Percentiles rank a stretch among this genome's conserved stretches.
Evolutionary conservation across 2,329 filamentous ascomycete species (phyloP).

Genomic region (Chrysosporium queenslandicum): DNA sequence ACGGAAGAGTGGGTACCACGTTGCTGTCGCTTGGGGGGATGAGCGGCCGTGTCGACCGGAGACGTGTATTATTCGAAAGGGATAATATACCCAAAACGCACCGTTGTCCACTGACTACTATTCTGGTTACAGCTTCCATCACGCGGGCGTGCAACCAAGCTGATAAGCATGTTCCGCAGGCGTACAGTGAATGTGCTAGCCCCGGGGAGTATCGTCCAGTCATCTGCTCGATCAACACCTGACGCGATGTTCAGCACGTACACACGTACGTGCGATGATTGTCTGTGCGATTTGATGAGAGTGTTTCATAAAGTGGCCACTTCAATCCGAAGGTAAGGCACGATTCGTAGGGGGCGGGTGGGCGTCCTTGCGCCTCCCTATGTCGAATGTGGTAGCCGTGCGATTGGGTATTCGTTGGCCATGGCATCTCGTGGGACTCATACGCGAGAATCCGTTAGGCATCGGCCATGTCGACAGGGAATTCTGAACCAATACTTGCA

Average conservation of each 20-base stretch:
- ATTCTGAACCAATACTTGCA: too few relatives aligned
- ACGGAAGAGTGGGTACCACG: neutral
- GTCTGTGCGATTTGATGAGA: neutral
- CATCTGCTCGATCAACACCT: neutral
- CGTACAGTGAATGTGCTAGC: neutral
- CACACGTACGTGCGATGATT: neutral
- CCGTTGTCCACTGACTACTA: neutral
- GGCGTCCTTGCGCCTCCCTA: too few relatives aligned
- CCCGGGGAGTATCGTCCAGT: neutral
- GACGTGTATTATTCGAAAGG: neutral
- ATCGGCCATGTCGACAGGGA: too few relatives aligned
- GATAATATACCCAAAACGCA: neutral
- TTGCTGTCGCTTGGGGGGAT: neutral
- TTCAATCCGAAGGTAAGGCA: neutral
- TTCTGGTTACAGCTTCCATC: neutral
- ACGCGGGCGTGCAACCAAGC: neutral
- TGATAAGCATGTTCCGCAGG: neutral
- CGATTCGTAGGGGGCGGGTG: neutral
- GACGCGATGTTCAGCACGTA: neutral
- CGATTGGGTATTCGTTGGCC: too few relatives aligned
- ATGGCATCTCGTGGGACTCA: too few relatives aligned
- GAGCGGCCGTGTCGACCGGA: too few relatives aligned
- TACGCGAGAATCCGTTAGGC: too few relatives aligned
- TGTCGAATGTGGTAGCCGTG: too few relatives aligned
- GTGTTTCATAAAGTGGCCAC: neutral